Base-by-base conservation (phyloP, 2,329 filamentous ascomycete species). In the Gaeumannomyces sp. region DNA sequence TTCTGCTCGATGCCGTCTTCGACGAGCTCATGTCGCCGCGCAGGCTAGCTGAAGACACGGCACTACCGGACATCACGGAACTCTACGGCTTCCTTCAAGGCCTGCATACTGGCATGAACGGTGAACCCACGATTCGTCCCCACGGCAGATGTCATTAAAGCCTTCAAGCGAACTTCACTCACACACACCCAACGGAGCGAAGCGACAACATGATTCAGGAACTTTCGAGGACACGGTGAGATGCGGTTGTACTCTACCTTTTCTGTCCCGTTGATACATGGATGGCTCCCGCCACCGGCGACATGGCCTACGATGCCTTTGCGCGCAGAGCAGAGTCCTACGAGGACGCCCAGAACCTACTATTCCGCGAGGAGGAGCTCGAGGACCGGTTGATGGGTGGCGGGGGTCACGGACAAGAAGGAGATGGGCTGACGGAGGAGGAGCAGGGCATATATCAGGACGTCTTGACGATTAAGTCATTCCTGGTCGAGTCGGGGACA, bases 61-160 rank as follows among this genome's bases (percentile, higher is more conserved):
- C 1, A 79, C 77, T 98, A 29, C 94, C 94, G 0, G 95, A 98
- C 73, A 89, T 98, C 13, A 85, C 89, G 50, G 93, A 97, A 66
- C 81, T 99, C 1, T 96, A 97, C 74, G 83, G 84, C 8, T 99
- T 99, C 72, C 80, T 99, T 2, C 86, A 95, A 65, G 91, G 92
- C 59, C 79, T 99, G 2, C 92, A 97, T 70, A 98, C 93, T 0
- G 95, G 95, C 53, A 97, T 99, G 91, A 99, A 98, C 71, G n/a
- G 94, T 98, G 65, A 99, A 99, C 69, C 95, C 95, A 2, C 87
- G 90, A 27, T 95, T 97, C 68, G 83, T 96, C 10, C 83, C 91
- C 2, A 82, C 80, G 0, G 73, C 77, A 10, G 79, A 83, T 19
- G 75, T 80, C 27, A 72, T 79, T 35, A 76, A 71, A 64, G 79